Base-by-base conservation (phyloP, 768 basidiomycete genomes). In the Termitomyces sp. region DNA sequence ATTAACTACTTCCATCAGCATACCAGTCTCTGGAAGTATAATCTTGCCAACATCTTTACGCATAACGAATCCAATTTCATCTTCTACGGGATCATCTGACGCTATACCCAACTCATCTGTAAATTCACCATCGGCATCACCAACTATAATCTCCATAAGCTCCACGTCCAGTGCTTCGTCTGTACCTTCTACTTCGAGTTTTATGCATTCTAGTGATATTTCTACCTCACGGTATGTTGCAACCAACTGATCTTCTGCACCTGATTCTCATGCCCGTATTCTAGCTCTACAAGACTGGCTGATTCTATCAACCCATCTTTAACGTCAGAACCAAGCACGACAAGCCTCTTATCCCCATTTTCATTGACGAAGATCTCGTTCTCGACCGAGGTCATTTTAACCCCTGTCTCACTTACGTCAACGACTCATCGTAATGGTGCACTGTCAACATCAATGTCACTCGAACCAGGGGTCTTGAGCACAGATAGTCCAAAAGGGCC, bases 391-490 rank as follows among this genome's bases (percentile, higher is more conserved):
- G 22, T 6, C 1, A n/a, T 37, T 5, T 18, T 12, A n/a, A 46
- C 6, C 22, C 45, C 44, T 41, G 44, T 20, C 22, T 3, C 15
- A 34, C 6, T 46, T 22, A 61, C 53, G 34, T 67, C 68, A 27
- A 66, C 66, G 18, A 57, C 61, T 30, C 57, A 37, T 44, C 48
- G 48, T 18, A 39, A 60, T 31, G 61, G 63, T 27, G 62, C 60
- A 6, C 47, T 39, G 6, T 54, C 53, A 20, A 61, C 61, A 18
- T 64, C 67, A 12, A 68, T 66, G 9, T 59, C 61, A 15, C 58
- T 71, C 15, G 63, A 65, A 62, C 68, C 71, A 4, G 73, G 73
- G 7, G 68, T 70, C 3, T 59, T 76, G 46, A 72, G 72, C 22
- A 74, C 75, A 9, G 66, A 70, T 52, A 65, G 54, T 7, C 64